Evolutionary conservation across 2,329 filamentous ascomycete genomes (phyloP).

Genomic region (Sporothrix curviconia): DNA sequence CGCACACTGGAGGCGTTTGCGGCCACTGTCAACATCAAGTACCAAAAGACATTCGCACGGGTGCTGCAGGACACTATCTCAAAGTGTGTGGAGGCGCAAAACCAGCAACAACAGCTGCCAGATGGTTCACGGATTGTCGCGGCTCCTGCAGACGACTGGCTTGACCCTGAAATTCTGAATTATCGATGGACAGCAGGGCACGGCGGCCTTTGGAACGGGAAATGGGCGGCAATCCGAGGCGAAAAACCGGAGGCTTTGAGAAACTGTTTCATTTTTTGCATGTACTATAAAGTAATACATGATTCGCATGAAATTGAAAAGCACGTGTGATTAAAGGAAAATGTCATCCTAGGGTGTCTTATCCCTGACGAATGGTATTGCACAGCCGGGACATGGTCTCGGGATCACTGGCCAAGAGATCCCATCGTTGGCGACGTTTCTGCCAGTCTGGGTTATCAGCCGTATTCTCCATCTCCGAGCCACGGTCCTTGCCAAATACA

Average conservation of each 20-base stretch:
- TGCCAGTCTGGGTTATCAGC: neutral
- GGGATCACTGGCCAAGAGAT: neutral
- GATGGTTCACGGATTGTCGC: neutral
- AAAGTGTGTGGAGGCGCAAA: neutral
- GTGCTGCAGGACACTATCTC: neutral
- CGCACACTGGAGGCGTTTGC: neutral
- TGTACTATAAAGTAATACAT: too few species aligned
- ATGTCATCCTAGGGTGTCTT: neutral
- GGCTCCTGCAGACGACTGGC: neutral
- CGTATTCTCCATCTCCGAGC: neutral
- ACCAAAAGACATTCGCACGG: conserved; percentile 4
- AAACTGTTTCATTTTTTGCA: neutral
- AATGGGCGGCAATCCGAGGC: neutral
- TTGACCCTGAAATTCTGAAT: neutral
- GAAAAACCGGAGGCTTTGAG: neutral
- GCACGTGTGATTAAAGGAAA: too few species aligned
- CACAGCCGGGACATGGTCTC: neutral
- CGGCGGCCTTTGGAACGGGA: neutral
- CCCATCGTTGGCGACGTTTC: neutral
- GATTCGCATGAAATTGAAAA: too few species aligned
- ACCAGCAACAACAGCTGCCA: neutral
- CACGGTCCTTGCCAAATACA: neutral
- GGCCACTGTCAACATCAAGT: neutral
- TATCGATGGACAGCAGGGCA: neutral
- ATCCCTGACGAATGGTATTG: neutral